These are phyloP conservation scores for Termitomyces sp. DNA, from an alignment of 1,284 basidiomycete genomes.

Conservation along the genomic window DNA sequence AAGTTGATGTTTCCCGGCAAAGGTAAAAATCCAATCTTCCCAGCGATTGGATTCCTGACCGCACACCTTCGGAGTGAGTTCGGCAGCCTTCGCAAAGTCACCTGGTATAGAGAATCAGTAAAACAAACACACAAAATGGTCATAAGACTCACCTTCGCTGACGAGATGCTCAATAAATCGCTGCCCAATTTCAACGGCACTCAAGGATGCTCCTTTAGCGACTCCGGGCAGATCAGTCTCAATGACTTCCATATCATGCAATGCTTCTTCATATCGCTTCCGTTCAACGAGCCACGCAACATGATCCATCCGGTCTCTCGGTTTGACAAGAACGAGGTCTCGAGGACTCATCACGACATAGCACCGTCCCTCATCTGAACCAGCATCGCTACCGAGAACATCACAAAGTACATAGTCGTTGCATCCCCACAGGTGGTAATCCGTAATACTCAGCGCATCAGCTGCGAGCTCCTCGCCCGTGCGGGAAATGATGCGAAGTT, in stretches of 20 bases:
- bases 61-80: constrained; percentile 84
- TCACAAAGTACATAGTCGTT: constrained; percentile 82
- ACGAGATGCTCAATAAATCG: constrained; percentile 82
- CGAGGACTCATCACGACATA: constrained; percentile 85
- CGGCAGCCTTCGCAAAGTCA: constrained; percentile 80
- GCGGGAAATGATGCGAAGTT: constrained; percentile 87
- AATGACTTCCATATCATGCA: constrained; percentile 76
- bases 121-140: background rate
- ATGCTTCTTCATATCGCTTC: constrained; percentile 83
- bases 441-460: constrained; percentile 78
- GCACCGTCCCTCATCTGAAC: constrained; percentile 30
- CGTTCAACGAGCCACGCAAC: constrained; percentile 90
- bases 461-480: constrained; percentile 86
- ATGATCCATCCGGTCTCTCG: constrained; percentile 87
- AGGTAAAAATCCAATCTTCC: constrained; percentile 95
- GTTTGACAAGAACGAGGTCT: constrained; percentile 81
- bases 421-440: constrained; percentile 83
- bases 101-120: constrained; percentile 36
- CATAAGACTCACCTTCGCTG: constrained; percentile 50
- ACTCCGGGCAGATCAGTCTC: constrained; percentile 28
- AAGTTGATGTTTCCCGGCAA: constrained; percentile 79
- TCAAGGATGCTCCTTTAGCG: constrained; percentile 38
- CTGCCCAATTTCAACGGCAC: constrained; percentile 75
- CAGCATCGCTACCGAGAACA: constrained; percentile 24
- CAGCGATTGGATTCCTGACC: constrained; percentile 75